Evolutionary conservation across 2,329 filamentous ascomycete genomes (phyloP), one percentile per base, ranked within the genome.

Genomic region (Phaeosphaeria sp.): DNA sequence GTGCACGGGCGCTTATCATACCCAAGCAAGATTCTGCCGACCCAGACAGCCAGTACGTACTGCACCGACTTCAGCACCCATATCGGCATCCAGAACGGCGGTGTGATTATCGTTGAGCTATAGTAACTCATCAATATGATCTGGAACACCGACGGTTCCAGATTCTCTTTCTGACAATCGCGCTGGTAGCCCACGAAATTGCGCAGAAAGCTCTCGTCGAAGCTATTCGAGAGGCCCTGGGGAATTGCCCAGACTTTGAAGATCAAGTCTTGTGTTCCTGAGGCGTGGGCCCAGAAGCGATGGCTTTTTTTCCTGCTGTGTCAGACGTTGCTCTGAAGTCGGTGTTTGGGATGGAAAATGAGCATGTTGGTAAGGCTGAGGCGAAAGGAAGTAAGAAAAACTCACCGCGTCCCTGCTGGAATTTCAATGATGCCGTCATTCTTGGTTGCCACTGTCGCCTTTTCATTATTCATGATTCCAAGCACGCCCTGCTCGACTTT

Each of bases 401-500:
- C 47, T 49, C 39, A 49, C 47, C 47, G 47, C 47, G 27, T 39
- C 25, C n/a, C 13, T 49, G 36, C 39, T 25, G 47, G 47, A 36
- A 49, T 49, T 17, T 1, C 2, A n/a, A 49, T 21, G n/a, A 49
- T 39, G 11, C 47, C 47, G 27, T 49, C 47, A 49, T 49, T 30
- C 47, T 49, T 49, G 27, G 47, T 49, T 7, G 22, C 11, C 17
- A n/a, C 27, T 8, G 36, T 36, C 17, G 36, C 27, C 27, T 36
- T 30, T n/a, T 30, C 47, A 30, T 49, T n/a, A 25, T 49, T 49
- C 15, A 36, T 22, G 20, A 30, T 30, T 36, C 47, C 47, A n/a
- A 49, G 21, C 21, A 49, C 25, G 20, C 47, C 47, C 47, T 49
- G 47, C 27, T 49, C 47, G 27, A 49, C 27, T 30, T 49, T 49